Percentiles rank a stretch among this genome's conserved stretches.
These are phyloP conservation scores for Plasmodium billcollinsi DNA, from an alignment of 169 alveolate genomes.

Conservation along the genomic window DNA sequence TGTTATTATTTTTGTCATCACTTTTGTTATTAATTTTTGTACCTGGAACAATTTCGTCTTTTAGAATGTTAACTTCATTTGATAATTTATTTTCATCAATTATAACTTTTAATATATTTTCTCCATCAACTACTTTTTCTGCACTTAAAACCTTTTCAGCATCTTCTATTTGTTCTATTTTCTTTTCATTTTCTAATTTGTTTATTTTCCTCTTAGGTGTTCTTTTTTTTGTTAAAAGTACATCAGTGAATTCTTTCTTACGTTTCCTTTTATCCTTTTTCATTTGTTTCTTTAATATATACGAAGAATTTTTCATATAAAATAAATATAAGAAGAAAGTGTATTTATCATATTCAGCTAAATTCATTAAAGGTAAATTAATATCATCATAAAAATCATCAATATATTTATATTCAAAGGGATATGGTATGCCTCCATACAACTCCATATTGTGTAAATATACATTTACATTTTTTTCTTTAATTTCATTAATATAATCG, in stretches of 20 bases:
- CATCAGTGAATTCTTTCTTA: constrained; percentile 59
- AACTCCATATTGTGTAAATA: constrained; percentile 68
- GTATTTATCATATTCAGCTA: constrained; percentile 64
- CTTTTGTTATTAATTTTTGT: constrained; percentile 6
- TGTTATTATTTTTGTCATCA: too few species aligned
- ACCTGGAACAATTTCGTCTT: neutral
- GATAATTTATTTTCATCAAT: constrained; percentile 7
- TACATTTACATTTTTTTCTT: constrained; percentile 32
- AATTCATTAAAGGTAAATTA: constrained; percentile 37
- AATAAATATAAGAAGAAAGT: constrained; percentile 72
- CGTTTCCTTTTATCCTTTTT: constrained; percentile 68
- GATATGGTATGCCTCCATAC: constrained; percentile 56
- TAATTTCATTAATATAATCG: constrained; percentile 52
- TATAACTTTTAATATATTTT: constrained; percentile 3
- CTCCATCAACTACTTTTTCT: neutral
- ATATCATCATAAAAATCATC: constrained; percentile 42
- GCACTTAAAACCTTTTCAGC: constrained; percentile 14
- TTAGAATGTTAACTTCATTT: neutral
- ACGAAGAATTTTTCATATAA: constrained; percentile 50
- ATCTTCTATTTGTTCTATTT: constrained; percentile 11
- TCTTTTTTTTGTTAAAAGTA: constrained; percentile 53
- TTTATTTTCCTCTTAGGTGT: constrained; percentile 52
- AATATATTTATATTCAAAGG: constrained; percentile 67
- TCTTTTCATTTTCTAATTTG: constrained; percentile 31
- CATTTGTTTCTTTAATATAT: constrained; percentile 72